phyloP scores from a whole-genome alignment of 495 filamentous ascomycete genomes.

The Sporormia fimetaria region DNA sequence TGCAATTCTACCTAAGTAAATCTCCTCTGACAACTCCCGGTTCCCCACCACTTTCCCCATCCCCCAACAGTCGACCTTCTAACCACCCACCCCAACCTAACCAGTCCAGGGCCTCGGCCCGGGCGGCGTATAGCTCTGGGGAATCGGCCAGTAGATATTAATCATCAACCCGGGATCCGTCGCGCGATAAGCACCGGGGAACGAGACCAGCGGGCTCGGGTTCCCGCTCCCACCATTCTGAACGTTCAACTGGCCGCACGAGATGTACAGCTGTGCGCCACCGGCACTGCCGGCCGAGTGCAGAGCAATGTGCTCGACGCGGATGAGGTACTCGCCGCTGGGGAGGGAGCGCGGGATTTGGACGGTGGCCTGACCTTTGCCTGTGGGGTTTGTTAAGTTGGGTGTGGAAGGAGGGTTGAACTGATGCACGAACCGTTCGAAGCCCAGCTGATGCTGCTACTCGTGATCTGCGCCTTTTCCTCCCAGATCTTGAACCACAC shows the following conservation, averaged over 20 bases:
- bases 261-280: constrained; percentile 43
- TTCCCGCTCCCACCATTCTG: constrained; percentile 42
- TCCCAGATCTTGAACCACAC: constrained; percentile 44
- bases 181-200: constrained; percentile 44
- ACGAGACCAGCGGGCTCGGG: constrained; percentile 37
- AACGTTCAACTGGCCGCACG: constrained; percentile 50
- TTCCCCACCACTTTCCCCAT: too few species aligned
- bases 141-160: constrained; percentile 37
- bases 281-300: constrained; percentile 33
- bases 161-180: constrained; percentile 39
- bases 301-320: constrained; percentile 32
- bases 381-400: not conserved
- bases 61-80: too few species aligned
- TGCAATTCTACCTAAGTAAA: too few species aligned
- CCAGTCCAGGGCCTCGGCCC: constrained; percentile 25
- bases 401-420: not conserved
- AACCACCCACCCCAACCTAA: too few species aligned
- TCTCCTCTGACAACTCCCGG: too few species aligned
- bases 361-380: constrained; percentile 30
- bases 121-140: constrained; percentile 37
- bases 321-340: constrained; percentile 22
- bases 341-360: constrained; percentile 36
- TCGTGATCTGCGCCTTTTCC: constrained; percentile 1
- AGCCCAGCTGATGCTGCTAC: constrained; percentile 36
- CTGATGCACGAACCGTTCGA: constrained; percentile 29